These are phyloP conservation scores for Talaromyces sp. DNA, from an alignment of 2,329 filamentous ascomycete genomes.

Conservation along the genomic window DNA sequence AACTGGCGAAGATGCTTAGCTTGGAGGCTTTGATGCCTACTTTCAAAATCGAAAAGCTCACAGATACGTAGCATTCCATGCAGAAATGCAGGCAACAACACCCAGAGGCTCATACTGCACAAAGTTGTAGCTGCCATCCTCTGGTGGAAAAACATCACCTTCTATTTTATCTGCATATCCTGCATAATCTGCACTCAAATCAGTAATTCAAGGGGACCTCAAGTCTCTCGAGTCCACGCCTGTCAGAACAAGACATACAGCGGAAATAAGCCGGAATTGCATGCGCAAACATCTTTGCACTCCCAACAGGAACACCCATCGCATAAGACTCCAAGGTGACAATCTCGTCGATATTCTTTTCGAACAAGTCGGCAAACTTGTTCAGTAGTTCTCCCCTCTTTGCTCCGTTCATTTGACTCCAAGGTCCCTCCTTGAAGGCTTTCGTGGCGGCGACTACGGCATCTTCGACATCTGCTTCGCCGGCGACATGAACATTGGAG, in stretches of 20 bases:
- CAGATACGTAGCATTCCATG: constrained; percentile 29
- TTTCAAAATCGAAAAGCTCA: neutral
- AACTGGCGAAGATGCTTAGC: neutral
- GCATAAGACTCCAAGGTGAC: constrained; percentile 45
- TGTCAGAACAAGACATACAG: no score
- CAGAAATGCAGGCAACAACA: constrained; percentile 21
- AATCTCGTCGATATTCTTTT: constrained; percentile 34
- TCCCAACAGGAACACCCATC: constrained; percentile 41
- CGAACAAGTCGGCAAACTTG: constrained; percentile 46
- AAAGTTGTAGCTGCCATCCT: constrained; percentile 22
- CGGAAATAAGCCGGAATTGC: constrained; percentile 5
- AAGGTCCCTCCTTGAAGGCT: constrained; percentile 41
- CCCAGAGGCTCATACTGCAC: constrained; percentile 21
- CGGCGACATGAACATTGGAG: constrained; percentile 46
- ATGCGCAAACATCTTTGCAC: neutral
- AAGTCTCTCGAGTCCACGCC: no score
- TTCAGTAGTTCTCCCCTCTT: constrained; percentile 42
- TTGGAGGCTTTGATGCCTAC: no score
- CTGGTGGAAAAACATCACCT: constrained; percentile 22
- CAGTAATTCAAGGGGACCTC: neutral
- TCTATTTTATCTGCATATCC: constrained; percentile 57
- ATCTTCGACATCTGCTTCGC: constrained; percentile 40
- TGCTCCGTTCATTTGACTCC: constrained; percentile 38
- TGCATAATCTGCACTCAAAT: constrained; percentile 8
- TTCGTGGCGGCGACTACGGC: constrained; percentile 46